A percentile compares a stretch with the other conserved stretches of the same genome.
These are phyloP conservation scores for Castanospermum australe DNA, from an alignment of 306 rosid species.

Conservation along the genomic window DNA sequence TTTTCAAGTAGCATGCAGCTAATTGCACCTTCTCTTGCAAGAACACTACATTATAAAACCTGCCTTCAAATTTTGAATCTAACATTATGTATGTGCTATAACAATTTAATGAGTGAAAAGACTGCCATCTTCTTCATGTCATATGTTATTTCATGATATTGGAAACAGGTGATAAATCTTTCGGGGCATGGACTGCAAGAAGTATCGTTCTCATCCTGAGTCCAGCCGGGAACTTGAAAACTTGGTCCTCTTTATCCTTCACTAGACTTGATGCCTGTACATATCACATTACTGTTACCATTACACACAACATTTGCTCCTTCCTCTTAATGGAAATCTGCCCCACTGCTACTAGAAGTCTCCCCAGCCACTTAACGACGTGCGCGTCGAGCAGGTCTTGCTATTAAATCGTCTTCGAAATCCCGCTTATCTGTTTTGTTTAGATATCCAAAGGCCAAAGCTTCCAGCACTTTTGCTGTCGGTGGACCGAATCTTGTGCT, in stretches of 20 bases:
- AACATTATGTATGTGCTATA: neutral
- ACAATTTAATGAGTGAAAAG: neutral
- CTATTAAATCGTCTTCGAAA: neutral
- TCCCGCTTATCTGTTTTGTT: conserved; percentile 56
- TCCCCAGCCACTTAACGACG: conserved; percentile 23
- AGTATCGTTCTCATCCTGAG: neutral
- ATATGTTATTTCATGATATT: neutral
- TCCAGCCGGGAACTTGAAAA: conserved; percentile 4
- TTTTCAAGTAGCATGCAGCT: neutral
- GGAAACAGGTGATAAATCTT: neutral
- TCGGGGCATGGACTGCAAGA: neutral
- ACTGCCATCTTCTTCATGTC: neutral
- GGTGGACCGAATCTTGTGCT: conserved; percentile 58
- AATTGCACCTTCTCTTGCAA: neutral
- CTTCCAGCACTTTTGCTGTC: conserved; percentile 57
- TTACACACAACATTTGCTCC: conserved; percentile 1
- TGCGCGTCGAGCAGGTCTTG: conserved; percentile 30
- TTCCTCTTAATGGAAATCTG: conserved; percentile 25
- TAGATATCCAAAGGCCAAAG: conserved; percentile 50
- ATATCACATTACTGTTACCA: neutral
- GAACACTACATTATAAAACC: neutral
- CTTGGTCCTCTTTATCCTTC: neutral
- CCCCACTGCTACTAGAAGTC: conserved; percentile 14
- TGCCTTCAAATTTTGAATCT: neutral
- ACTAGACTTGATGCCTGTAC: conserved; percentile 1